These are phyloP conservation scores for Clitoria ternatea DNA, from an alignment of 306 rosid genomes.

Conservation along the genomic window DNA sequence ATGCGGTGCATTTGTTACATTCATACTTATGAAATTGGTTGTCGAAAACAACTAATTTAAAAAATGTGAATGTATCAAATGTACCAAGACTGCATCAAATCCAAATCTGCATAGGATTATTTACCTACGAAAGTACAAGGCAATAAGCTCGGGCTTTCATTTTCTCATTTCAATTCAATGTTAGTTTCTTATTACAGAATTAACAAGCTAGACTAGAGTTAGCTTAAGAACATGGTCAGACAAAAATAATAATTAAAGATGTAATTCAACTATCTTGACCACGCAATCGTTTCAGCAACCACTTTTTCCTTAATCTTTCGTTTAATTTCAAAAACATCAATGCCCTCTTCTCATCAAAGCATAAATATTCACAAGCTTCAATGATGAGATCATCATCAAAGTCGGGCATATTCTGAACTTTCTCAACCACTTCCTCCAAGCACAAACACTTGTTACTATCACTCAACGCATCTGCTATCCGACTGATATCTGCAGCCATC, in stretches of 20 bases:
- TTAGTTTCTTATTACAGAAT: background rate
- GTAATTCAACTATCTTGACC: constrained; percentile 13
- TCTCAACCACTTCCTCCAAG: constrained; percentile 49
- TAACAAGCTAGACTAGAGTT: constrained; percentile 13
- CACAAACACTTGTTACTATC: constrained; percentile 30
- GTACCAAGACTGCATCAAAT: no score
- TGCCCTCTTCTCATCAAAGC: constrained; percentile 46
- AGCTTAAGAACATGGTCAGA: background rate
- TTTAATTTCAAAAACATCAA: constrained; percentile 52
- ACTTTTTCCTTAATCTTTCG: constrained; percentile 46
- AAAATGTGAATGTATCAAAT: no score
- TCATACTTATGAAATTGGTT: no score
- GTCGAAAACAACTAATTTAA: no score
- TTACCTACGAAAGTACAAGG: background rate
- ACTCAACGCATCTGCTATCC: constrained; percentile 50
- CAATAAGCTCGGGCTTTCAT: background rate
- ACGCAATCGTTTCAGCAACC: constrained; percentile 48
- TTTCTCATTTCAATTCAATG: background rate
- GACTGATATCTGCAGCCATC: constrained; percentile 50
- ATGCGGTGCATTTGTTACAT: no score
- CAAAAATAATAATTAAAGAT: background rate
- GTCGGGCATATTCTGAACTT: constrained; percentile 43
- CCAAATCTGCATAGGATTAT: no score
- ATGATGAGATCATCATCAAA: constrained; percentile 59
- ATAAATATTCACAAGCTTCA: constrained; percentile 53